A percentile compares a stretch with the other conserved stretches of the same genome.
Evolutionary conservation across 305 asterid species (phyloP).

Genomic region (Fraxinus greggii): DNA sequence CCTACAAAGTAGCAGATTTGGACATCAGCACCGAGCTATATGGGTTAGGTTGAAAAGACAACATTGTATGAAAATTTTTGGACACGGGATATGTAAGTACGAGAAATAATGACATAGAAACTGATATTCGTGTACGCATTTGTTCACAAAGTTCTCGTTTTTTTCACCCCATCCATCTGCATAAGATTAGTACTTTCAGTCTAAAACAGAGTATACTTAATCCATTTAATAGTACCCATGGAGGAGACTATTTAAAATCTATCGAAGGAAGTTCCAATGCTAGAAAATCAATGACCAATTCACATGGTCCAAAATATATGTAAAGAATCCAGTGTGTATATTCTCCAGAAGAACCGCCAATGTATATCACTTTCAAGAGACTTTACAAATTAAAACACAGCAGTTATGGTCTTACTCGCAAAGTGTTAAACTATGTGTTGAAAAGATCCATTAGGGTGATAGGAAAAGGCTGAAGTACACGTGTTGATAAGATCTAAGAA

Average conservation of each 20-base stretch:
- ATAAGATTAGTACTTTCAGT: neutral
- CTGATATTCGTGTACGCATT: neutral
- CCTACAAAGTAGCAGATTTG: slow-evolving; percentile 41
- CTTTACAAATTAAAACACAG: neutral
- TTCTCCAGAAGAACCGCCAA: neutral
- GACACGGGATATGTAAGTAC: neutral
- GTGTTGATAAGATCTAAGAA: neutral
- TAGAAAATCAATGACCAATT: neutral
- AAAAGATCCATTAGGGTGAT: neutral
- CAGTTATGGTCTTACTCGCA: neutral
- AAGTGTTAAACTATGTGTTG: neutral
- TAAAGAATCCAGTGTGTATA: neutral
- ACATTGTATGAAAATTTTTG: neutral
- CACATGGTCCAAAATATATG: neutral
- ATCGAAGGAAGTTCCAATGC: neutral
- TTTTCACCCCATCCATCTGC: neutral
- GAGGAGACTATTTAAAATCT: neutral
- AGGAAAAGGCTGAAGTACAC: neutral
- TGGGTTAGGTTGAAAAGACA: neutral
- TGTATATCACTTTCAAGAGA: neutral
- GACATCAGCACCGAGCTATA: slow-evolving; percentile 19
- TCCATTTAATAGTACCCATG: neutral
- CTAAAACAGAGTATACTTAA: neutral
- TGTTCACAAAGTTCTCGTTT: neutral
- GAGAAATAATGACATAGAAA: neutral